These are phyloP conservation scores for Beauveria pseudobassiana DNA, from an alignment of 2,329 filamentous ascomycete genomes.

Conservation along the genomic window DNA sequence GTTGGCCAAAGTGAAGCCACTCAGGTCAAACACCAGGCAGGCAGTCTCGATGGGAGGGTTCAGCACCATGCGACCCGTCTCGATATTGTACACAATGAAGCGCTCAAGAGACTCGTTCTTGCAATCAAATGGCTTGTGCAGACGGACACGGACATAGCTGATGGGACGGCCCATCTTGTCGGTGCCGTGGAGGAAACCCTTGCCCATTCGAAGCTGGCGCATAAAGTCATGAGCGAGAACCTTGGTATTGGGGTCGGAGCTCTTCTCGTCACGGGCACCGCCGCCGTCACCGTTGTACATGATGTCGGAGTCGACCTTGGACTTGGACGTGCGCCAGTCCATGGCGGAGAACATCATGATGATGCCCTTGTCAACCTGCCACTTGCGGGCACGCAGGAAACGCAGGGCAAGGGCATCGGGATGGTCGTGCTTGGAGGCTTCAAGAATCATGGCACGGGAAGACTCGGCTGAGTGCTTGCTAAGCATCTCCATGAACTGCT, in stretches of 20 bases:
- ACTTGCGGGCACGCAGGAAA: slow-evolving; percentile 33
- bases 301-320: slow-evolving; percentile 25
- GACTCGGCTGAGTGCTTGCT: slow-evolving; percentile 18
- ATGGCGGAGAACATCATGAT: slow-evolving; percentile 31
- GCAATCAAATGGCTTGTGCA: slow-evolving; percentile 26
- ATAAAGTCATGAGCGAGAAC: slow-evolving; percentile 22
- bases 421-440: slow-evolving; percentile 22
- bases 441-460: slow-evolving; percentile 16
- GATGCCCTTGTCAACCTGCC: slow-evolving; percentile 31
- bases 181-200: slow-evolving; percentile 29
- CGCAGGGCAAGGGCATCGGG: slow-evolving; percentile 32
- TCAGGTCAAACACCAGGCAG: slow-evolving; percentile 64
- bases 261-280: slow-evolving; percentile 21
- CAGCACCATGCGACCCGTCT: slow-evolving; percentile 20
- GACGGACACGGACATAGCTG: slow-evolving; percentile 27
- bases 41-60: slow-evolving; percentile 15
- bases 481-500: slow-evolving; percentile 25
- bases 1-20: slow-evolving; percentile 60
- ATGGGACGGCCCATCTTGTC: slow-evolving; percentile 29
- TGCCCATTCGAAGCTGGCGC: slow-evolving; percentile 29
- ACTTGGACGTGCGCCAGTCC: slow-evolving; percentile 28
- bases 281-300: slow-evolving; percentile 27
- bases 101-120: slow-evolving; percentile 27
- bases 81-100: slow-evolving; percentile 33
- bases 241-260: slow-evolving; percentile 6